Conservation (phyloP, 305 asterid genomes). For the Solanum hybrid region DNA sequence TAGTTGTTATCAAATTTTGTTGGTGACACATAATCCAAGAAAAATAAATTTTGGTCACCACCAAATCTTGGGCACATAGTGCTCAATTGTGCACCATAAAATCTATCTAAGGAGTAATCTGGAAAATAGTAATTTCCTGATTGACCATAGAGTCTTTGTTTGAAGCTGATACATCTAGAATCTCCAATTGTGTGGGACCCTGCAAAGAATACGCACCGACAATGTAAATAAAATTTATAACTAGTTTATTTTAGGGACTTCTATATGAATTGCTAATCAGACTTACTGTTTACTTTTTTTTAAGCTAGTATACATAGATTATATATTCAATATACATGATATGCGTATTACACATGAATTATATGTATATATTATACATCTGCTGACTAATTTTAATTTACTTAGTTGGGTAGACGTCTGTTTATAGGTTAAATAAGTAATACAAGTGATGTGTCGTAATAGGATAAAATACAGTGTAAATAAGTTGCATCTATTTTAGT, state of each 20-base stretch:
- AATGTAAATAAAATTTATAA: not conserved
- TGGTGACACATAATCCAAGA: slow-evolving; percentile 24
- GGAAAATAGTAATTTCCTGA: slow-evolving; percentile 5
- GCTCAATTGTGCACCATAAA: slow-evolving; percentile 15
- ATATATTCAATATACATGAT: not conserved
- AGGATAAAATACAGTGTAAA: not conserved
- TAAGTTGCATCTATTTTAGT: not conserved
- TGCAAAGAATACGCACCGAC: slow-evolving; percentile 6
- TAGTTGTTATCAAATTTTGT: slow-evolving; percentile 30
- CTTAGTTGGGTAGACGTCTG: not conserved
- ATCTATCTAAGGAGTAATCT: slow-evolving; percentile 13
- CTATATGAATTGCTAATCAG: not conserved
- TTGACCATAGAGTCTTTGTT: slow-evolving; percentile 21
- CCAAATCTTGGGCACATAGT: slow-evolving; percentile 21
- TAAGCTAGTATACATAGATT: not conserved
- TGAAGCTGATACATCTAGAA: slow-evolving; percentile 18
- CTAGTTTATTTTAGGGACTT: not conserved
- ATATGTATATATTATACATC: not conserved
- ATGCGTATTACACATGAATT: not conserved
- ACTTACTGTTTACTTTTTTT: not conserved
- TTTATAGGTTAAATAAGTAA: not conserved
- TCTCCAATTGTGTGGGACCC: slow-evolving; percentile 82
- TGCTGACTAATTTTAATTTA: not conserved
- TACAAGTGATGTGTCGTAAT: not conserved
- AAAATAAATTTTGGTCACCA: slow-evolving; percentile 29